Conservation (phyloP, 805 yeast species). For the Metschnikowia anglica region DNA sequence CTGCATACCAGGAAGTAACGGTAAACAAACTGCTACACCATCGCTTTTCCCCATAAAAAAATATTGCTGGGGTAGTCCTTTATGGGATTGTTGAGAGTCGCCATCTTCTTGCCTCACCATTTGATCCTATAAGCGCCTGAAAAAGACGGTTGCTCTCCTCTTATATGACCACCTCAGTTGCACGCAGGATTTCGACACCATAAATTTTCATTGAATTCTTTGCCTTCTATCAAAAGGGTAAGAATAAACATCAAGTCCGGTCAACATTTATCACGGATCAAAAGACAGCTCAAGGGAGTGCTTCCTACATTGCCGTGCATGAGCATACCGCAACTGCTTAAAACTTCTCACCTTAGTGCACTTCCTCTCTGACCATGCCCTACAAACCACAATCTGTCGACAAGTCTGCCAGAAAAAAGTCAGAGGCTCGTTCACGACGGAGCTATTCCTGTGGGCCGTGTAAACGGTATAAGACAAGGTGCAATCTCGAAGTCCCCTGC, state of each 20-base stretch:
- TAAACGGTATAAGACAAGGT: slow-evolving; percentile 51
- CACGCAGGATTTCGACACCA: background rate
- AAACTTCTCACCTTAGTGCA: background rate
- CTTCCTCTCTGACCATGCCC: slow-evolving; percentile 5
- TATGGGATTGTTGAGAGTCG: background rate
- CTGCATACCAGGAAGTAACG: slow-evolving; percentile 3
- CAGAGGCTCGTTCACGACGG: slow-evolving; percentile 31
- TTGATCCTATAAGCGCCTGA: background rate
- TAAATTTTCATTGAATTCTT: background rate
- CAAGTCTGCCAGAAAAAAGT: background rate
- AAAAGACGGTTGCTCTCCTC: background rate
- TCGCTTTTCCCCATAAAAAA: background rate
- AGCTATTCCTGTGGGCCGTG: slow-evolving; percentile 61
- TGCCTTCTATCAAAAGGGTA: background rate
- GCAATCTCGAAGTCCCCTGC: slow-evolving; percentile 51
- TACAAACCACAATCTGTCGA: slow-evolving; percentile 4
- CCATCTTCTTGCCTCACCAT: background rate
- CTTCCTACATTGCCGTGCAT: slow-evolving; percentile 6
- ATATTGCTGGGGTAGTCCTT: background rate
- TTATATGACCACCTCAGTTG: background rate
- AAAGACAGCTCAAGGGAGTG: background rate
- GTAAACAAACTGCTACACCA: slow-evolving; percentile 1
- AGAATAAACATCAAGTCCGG: background rate
- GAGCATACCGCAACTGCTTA: slow-evolving; percentile 1
- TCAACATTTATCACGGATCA: background rate